Evolutionary conservation across 1,284 basidiomycete species (phyloP).

Genomic region (Fomitopsis pinicola): DNA sequence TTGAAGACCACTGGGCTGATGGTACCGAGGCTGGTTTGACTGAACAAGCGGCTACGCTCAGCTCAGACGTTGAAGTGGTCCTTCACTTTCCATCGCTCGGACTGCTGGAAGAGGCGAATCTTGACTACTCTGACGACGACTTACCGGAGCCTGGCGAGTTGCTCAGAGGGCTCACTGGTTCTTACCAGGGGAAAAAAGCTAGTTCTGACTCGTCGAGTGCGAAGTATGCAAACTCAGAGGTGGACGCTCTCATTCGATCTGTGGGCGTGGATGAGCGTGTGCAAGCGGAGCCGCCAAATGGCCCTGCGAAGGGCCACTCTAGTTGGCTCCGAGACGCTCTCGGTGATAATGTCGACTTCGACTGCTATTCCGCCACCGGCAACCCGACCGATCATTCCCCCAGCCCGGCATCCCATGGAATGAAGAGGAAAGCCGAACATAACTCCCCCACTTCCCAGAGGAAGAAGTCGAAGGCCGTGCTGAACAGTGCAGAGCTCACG

Average conservation of each 20-base stretch:
- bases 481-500: background rate
- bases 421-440: background rate
- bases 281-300: background rate
- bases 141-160: slow-evolving; percentile 41
- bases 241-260: slow-evolving; percentile 32
- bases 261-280: slow-evolving; percentile 14
- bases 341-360: background rate
- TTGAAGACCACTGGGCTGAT: slow-evolving; percentile 24
- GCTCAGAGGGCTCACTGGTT: slow-evolving; percentile 14
- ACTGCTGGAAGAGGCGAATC: slow-evolving; percentile 14
- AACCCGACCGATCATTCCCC: background rate
- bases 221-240: slow-evolving; percentile 35
- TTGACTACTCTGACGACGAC: slow-evolving; percentile 33
- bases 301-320: background rate
- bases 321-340: background rate
- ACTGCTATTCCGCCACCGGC: too few species aligned
- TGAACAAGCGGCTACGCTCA: slow-evolving; percentile 27
- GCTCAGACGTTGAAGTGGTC: slow-evolving; percentile 52
- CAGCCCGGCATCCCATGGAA: background rate
- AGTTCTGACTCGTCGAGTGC: slow-evolving; percentile 23
- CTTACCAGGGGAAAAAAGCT: slow-evolving; percentile 1
- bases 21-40: slow-evolving; percentile 3
- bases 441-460: background rate
- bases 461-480: background rate
- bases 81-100: slow-evolving; percentile 14